Base-by-base conservation (phyloP, 2,329 filamentous ascomycete genomes). In the Tympanopsis confertula region DNA sequence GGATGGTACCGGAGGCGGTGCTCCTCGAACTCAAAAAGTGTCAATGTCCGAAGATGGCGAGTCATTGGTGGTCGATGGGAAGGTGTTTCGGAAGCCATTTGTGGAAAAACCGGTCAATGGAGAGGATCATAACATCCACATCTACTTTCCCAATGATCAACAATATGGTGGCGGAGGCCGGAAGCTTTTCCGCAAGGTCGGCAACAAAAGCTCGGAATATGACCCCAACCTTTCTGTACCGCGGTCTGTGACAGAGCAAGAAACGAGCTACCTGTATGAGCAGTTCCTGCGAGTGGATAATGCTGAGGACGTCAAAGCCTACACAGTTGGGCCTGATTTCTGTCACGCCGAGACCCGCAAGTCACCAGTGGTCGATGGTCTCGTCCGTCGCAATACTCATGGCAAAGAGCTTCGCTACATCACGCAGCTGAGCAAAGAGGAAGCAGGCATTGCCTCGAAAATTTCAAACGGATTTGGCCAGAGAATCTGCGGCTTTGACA, bases 81-180 rank as follows among this genome's bases (percentile, higher is more conserved):
- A 74, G 29, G 58, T 78, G 3, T 70, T 98, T 35, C 81, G 73
- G 48, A 98, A 98, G 54, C 91, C 91, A 0, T 98, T 98, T 53
- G 91, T 98, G 26, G 91, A 98, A 56, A 98, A 98, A 57, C 91
- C 91, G 0, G 88, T 87, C n/a, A 95, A 86, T 52, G 91, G 91
- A 22, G 91, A 98, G 60, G 89, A 98, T 52, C 91, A 98, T 63
- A 98, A 98, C 56, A 94, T 98, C 50, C 83, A 94, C 60, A 95
- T 98, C 39, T 98, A 96, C 62, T 96, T 93, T 52, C 86, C 89
- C 17, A 83, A 80, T 44, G 30, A 33, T 17, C 30, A 33, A 17
- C 82, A 85, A 30, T 74, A 84, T 35, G 87, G 88, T 3, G 88
- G 89, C 35, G 91, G 91, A 41, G 93, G 87, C 19, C 74, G 93